Conservation (phyloP, 306 rosid genomes). For the Corylus heterophylla region DNA sequence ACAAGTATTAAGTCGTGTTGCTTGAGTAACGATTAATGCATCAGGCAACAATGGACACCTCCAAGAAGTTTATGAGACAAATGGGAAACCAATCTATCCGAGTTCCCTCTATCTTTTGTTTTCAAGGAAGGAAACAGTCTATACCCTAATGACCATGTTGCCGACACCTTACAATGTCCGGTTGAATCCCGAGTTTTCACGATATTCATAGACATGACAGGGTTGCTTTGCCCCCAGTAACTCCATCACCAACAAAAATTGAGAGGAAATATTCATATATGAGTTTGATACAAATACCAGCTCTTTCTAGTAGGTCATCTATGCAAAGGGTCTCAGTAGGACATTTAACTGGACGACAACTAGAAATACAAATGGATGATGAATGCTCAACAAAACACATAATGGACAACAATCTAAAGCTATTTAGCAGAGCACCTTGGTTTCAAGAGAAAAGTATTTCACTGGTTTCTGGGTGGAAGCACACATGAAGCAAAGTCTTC, state of each 20-base stretch:
- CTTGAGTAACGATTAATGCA: conserved; percentile 40
- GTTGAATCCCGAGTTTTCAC: not conserved
- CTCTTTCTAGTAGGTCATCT: not conserved
- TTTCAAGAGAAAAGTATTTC: not conserved
- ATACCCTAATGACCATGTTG: conserved; percentile 6
- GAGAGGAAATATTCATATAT: not conserved
- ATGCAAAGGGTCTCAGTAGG: not conserved
- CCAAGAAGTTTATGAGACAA: conserved; percentile 25
- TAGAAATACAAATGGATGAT: not conserved
- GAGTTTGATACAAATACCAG: not conserved
- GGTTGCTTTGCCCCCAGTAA: not conserved
- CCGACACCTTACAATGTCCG: conserved; percentile 37
- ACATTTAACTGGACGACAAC: not conserved
- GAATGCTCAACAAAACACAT: not conserved
- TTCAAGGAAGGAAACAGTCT: conserved; percentile 42
- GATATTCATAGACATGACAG: not conserved
- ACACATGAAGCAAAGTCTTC: conserved; percentile 20
- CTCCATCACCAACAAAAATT: not conserved
- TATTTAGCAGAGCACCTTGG: conserved; percentile 1
- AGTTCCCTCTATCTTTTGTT: conserved; percentile 32
- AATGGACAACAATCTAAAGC: not conserved
- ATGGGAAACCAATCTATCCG: conserved; percentile 37
- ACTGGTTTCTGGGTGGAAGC: conserved; percentile 21
- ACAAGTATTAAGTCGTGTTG: conserved; percentile 46
- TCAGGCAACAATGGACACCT: conserved; percentile 54